phyloP scores from a whole-genome alignment of 2,329 filamentous ascomycete species.

The Taxawa tesnikishii region DNA sequence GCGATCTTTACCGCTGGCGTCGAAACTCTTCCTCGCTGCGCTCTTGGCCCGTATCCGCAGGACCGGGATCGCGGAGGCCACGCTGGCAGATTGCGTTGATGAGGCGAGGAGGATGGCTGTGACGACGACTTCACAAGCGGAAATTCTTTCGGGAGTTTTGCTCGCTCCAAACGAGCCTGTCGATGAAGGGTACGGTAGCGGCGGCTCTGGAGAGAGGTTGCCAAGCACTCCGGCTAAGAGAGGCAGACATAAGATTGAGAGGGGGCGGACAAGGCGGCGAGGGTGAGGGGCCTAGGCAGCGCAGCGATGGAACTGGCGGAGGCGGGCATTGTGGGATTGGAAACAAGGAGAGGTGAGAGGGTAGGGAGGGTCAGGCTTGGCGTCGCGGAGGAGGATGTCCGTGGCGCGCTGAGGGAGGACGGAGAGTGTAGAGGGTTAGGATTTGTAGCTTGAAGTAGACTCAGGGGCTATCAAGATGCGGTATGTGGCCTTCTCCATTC shows the following conservation, averaged over 20 bases:
- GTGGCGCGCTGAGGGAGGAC: conserved; percentile 78
- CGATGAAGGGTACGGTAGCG: conserved; percentile 11
- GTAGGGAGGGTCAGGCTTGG: conserved; percentile 78
- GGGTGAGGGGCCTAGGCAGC: conserved; percentile 50
- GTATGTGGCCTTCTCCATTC: no score
- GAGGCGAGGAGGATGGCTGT: conserved; percentile 62
- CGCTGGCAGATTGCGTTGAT: conserved; percentile 78
- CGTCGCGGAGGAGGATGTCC: conserved; percentile 83
- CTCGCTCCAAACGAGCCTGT: conserved; percentile 25
- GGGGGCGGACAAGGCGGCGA: conserved; percentile 23
- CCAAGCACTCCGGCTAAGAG: conserved; percentile 19
- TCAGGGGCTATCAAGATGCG: no score
- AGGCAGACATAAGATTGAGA: conserved; percentile 17
- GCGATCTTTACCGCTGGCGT: conserved; percentile 64
- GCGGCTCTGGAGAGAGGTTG: conserved; percentile 17
- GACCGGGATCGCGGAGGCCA: conserved; percentile 76
- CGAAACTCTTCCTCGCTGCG: conserved; percentile 77
- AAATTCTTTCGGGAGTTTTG: conserved; percentile 51
- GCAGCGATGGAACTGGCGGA: conserved; percentile 77
- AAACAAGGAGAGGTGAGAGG: conserved; percentile 64
- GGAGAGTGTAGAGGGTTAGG: conserved; percentile 72
- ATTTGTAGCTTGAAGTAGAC: conserved; percentile 27
- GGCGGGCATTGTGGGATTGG: conserved; percentile 76
- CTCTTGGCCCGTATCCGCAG: conserved; percentile 67
- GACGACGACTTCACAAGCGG: conserved; percentile 46